Conservation (phyloP, 371 early-diverging fungal genomes). For the Chytridiales sp. region DNA sequence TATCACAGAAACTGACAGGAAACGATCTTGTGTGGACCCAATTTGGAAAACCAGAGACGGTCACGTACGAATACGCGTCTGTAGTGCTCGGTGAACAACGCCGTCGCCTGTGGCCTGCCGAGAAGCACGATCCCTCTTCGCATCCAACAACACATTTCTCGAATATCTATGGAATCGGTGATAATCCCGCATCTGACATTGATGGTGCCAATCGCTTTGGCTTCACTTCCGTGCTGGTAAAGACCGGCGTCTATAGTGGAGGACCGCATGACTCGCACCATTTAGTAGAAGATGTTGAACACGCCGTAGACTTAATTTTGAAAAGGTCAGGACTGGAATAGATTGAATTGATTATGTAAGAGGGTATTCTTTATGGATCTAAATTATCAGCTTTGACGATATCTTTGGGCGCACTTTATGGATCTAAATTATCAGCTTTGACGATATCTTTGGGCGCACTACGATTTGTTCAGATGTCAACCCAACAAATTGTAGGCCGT, state of each 20-base stretch:
- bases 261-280: conserved; percentile 58
- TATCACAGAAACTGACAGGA: conserved; percentile 43
- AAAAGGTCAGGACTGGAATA: conserved; percentile 13
- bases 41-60: conserved; percentile 80
- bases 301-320: conserved; percentile 66
- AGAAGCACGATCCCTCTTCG: not conserved
- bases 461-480: too few species aligned
- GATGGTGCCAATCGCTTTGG: conserved; percentile 80
- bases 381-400: too few species aligned
- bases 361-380: too few species aligned
- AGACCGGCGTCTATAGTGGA: conserved; percentile 72
- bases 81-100: conserved; percentile 17
- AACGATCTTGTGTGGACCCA: conserved; percentile 61
- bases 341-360: too few species aligned
- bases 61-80: conserved; percentile 60
- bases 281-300: conserved; percentile 71
- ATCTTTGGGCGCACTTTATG: too few species aligned
- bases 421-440: too few species aligned
- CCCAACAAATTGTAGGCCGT: too few species aligned
- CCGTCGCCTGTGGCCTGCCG: too few species aligned
- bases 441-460: too few species aligned
- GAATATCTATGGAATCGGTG: conserved; percentile 34
- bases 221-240: conserved; percentile 77
- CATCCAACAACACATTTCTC: not conserved
- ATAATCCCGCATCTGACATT: conserved; percentile 37